A percentile compares a stretch with the other conserved stretches of the same genome.
These are phyloP conservation scores for Sophora flavescens DNA, from an alignment of 306 rosid species.

Conservation along the genomic window DNA sequence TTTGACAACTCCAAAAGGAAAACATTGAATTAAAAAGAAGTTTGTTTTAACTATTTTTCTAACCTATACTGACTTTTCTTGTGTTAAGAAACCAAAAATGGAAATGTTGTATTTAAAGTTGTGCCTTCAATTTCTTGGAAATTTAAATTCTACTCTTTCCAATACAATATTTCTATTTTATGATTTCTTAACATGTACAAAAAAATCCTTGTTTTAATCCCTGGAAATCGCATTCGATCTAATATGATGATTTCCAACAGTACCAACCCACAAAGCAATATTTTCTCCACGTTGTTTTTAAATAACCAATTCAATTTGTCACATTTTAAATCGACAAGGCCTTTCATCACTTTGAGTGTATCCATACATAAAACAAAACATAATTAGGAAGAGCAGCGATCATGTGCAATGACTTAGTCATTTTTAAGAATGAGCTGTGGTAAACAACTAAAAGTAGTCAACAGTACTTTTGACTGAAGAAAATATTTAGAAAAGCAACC, in stretches of 20 bases:
- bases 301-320: not conserved
- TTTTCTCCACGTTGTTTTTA: slow-evolving; percentile 9
- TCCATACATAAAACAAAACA: slow-evolving; percentile 6
- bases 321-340: slow-evolving; percentile 4
- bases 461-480: slow-evolving; percentile 1
- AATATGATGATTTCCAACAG: slow-evolving; percentile 8
- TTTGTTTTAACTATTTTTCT: too few relatives aligned
- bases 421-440: not conserved
- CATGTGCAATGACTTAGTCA: not conserved
- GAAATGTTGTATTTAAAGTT: too few relatives aligned
- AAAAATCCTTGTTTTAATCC: too few relatives aligned
- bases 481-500: not conserved
- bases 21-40: not conserved
- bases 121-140: too few relatives aligned
- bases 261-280: slow-evolving; percentile 7
- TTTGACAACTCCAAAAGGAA: slow-evolving; percentile 5
- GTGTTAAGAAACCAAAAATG: too few relatives aligned
- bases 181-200: too few relatives aligned
- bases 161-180: too few relatives aligned
- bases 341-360: slow-evolving; percentile 4
- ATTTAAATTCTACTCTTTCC: too few relatives aligned
- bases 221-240: not conserved
- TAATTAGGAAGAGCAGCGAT: not conserved
- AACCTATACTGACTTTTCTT: too few relatives aligned
- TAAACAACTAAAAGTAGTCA: slow-evolving; percentile 6